A percentile compares a stretch with the other conserved stretches of the same genome.
phyloP scores from a whole-genome alignment of 1,284 basidiomycete genomes.

The Cryptococcus sp. region DNA sequence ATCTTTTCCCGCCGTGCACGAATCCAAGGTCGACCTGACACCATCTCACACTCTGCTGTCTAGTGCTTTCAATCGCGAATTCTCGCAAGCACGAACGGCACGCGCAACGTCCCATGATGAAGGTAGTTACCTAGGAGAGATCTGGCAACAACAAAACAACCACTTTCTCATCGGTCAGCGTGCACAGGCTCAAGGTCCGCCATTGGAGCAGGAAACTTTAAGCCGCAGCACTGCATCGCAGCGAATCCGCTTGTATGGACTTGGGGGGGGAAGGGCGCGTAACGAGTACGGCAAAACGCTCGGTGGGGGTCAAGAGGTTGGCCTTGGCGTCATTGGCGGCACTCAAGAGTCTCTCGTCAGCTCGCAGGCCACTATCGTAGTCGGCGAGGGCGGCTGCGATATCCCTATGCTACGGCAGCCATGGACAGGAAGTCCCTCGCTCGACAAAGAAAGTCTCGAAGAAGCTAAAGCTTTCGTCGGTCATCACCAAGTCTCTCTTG shows the following conservation, averaged over 20 bases:
- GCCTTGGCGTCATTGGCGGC: conserved; percentile 26
- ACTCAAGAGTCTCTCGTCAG: no score
- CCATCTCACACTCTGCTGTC: not conserved
- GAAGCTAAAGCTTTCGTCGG: not conserved
- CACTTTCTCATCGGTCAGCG: conserved; percentile 6
- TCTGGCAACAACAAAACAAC: not conserved
- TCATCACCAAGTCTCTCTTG: conserved; percentile 18
- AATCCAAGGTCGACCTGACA: not conserved
- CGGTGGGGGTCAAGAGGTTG: conserved; percentile 22
- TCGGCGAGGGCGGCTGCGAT: conserved; percentile 20
- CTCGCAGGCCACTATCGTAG: conserved; percentile 2
- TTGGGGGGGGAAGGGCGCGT: conserved; percentile 15
- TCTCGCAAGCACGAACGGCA: conserved; percentile 1
- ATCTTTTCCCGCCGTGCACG: not conserved
- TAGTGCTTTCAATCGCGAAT: conserved; percentile 11
- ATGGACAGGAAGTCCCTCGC: not conserved
- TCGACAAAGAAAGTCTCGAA: not conserved
- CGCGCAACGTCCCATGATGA: not conserved
- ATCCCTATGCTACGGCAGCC: conserved; percentile 17
- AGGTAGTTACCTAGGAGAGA: not conserved
- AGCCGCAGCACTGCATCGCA: not conserved
- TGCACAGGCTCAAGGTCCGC: not conserved
- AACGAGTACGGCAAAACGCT: conserved; percentile 19
- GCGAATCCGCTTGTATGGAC: conserved; percentile 18
- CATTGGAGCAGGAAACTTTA: not conserved